These are phyloP conservation scores for Echium plantagineum DNA, from an alignment of 257 asterid species.

Conservation along the genomic window DNA sequence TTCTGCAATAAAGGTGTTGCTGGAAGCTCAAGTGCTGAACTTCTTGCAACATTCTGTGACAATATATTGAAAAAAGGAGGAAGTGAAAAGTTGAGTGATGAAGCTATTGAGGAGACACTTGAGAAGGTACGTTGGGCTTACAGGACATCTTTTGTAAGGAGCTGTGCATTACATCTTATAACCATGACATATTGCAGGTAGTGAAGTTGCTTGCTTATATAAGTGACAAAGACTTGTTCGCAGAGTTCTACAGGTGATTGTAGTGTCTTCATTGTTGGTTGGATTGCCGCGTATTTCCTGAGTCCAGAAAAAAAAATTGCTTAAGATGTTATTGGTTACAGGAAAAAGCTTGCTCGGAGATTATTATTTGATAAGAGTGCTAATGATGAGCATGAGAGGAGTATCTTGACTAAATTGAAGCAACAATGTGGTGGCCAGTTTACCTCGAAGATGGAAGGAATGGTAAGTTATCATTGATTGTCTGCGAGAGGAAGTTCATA, in stretches of 20 bases:
- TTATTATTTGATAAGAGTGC: slow-evolving; percentile 96
- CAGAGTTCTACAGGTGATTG: slow-evolving; percentile 84
- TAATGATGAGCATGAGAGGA: slow-evolving; percentile 95
- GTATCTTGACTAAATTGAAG: slow-evolving; percentile 89
- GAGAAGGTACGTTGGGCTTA: slow-evolving; percentile 51
- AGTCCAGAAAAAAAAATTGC: slow-evolving; percentile 1
- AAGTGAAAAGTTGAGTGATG: slow-evolving; percentile 93
- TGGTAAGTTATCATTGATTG: slow-evolving; percentile 45
- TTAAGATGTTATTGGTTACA: slow-evolving; percentile 17
- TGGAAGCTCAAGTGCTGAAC: slow-evolving; percentile 98
- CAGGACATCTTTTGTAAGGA: background rate
- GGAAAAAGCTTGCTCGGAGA: slow-evolving; percentile 97
- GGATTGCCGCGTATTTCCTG: slow-evolving; percentile 5
- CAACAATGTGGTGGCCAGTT: slow-evolving; percentile 99
- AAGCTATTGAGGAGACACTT: slow-evolving; percentile 93
- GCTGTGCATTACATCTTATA: slow-evolving; percentile 15
- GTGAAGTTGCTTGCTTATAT: slow-evolving; percentile 94
- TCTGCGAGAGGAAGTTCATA: background rate
- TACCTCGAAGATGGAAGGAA: slow-evolving; percentile 99
- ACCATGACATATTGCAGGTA: slow-evolving; percentile 37
- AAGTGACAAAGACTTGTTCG: slow-evolving; percentile 94
- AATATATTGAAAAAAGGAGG: slow-evolving; percentile 98
- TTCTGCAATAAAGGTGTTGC: slow-evolving; percentile 98
- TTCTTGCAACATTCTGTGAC: slow-evolving; percentile 95
- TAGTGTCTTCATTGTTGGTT: slow-evolving; percentile 4